A percentile compares a stretch with the other conserved stretches of the same genome.
Evolutionary conservation across 208 protist genomes (phyloP).

Genomic region (Borovskyia barvae): DNA sequence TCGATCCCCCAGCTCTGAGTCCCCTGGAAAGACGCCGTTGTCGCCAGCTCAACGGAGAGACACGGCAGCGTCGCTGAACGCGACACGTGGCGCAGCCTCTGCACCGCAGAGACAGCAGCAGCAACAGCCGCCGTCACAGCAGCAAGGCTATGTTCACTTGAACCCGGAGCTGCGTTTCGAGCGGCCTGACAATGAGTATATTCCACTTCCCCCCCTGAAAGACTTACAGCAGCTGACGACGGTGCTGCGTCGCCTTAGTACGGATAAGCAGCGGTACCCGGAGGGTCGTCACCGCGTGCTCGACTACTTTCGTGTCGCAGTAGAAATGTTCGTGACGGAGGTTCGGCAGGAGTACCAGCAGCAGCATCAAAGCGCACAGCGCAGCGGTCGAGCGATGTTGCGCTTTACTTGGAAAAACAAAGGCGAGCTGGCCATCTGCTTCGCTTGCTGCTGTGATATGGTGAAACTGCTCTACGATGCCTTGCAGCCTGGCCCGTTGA

Average conservation of each 20-base stretch:
- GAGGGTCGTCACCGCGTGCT: constrained; percentile 66
- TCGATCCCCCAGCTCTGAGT: constrained; percentile 3
- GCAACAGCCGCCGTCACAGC: not conserved
- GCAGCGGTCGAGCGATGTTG: constrained; percentile 23
- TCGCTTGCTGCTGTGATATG: constrained; percentile 85
- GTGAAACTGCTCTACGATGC: constrained; percentile 76
- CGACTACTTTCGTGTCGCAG: constrained; percentile 73
- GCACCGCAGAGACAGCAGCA: not conserved
- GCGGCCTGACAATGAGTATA: constrained; percentile 68
- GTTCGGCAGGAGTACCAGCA: constrained; percentile 59
- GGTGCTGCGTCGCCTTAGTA: constrained; percentile 36
- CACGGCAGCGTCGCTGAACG: too few relatives aligned
- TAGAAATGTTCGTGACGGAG: constrained; percentile 79
- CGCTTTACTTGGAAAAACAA: constrained; percentile 86
- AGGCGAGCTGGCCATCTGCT: constrained; percentile 80
- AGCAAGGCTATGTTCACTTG: constrained; percentile 25
- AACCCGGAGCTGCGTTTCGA: constrained; percentile 73
- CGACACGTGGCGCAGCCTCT: not conserved
- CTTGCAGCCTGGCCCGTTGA: constrained; percentile 45
- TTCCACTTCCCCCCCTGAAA: constrained; percentile 39
- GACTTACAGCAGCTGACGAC: constrained; percentile 22
- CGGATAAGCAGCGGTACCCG: constrained; percentile 58
- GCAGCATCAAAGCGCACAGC: constrained; percentile 43
- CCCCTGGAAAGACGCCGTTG: constrained; percentile 3
- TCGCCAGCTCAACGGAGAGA: not conserved